Base-by-base conservation (phyloP, 2,329 filamentous ascomycete species). In the Ophiosphaerella herpotricha region DNA sequence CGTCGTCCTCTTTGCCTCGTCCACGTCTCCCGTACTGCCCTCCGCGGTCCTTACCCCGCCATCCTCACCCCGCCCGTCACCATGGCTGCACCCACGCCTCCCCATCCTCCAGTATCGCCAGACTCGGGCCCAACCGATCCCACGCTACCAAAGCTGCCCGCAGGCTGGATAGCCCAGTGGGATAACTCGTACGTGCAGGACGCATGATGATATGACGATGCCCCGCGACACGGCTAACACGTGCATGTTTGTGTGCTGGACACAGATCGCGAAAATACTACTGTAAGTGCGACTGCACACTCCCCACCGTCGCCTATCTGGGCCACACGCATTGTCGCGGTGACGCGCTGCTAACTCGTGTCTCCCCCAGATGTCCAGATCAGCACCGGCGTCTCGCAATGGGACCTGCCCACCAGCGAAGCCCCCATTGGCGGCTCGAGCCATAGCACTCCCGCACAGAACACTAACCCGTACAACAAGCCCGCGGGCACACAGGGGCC, bases 331-430 rank as follows among this genome's bases (percentile, higher is more conserved):
- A 40, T 26, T 16, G 11, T 12, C 5, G 7, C 40, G 5, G 3
- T 2, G 9, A 12, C 12, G n/a, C 5, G 14, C 14, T 13, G 46
- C 48, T 54, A 39, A 55, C 31, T n/a, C 12, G 11, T 29, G 24
- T 24, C 18, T 21, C 18, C 18, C 18, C 18, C 36, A 70, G 67
- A 84, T 69, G 87, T 90, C 43, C 86, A 89, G 72, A 82, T 90
- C 46, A 85, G 85, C 45, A 89, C 86, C 7, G 87, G 87, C 40
- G 79, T 83, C 33, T 88, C 86, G 55, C 86, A 89, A 73, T 90
- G 87, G 87, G 86, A 89, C n/a, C 80, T 82, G 29, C 87, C 87
- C 29, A 89, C 84, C 12, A 78, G 84, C 50, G 80, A 85, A 42
- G 85, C 82, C 7, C 84, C 82, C 18, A 83, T 85, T 54, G 84